phyloP scores from a whole-genome alignment of 176 grass and related monocot genomes.

The Saccharum officinarum region DNA sequence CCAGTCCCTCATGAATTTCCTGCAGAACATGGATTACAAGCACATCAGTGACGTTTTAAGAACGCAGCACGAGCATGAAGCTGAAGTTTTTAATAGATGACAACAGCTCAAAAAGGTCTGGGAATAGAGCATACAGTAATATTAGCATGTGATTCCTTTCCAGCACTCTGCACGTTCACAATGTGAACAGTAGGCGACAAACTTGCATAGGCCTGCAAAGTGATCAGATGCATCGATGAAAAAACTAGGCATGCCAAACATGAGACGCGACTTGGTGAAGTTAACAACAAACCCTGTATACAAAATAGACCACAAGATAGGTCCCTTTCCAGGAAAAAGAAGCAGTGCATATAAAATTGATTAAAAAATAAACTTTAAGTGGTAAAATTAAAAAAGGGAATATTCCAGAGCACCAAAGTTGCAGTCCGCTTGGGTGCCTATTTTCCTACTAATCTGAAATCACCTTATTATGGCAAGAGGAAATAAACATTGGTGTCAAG shows the following conservation, averaged over 20 bases:
- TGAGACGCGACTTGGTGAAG: constrained; percentile 16
- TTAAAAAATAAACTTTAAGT: constrained; percentile 9
- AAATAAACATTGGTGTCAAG: background rate
- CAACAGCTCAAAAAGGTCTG: background rate
- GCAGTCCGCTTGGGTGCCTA: background rate
- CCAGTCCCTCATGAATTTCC: constrained; percentile 87
- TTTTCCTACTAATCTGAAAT: background rate
- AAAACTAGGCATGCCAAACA: constrained; percentile 1
- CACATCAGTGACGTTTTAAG: constrained; percentile 8
- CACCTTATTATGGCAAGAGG: background rate
- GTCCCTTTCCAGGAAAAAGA: background rate
- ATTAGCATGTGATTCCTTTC: constrained; percentile 74
- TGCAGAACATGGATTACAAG: constrained; percentile 41
- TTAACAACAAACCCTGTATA: background rate
- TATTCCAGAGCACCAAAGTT: background rate
- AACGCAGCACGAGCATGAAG: background rate
- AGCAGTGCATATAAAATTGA: background rate
- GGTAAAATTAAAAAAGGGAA: background rate
- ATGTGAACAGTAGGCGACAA: constrained; percentile 79
- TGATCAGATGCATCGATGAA: constrained; percentile 9
- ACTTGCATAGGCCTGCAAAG: constrained; percentile 85
- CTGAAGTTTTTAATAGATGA: constrained; percentile 5
- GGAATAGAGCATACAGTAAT: constrained; percentile 62
- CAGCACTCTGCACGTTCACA: constrained; percentile 65
- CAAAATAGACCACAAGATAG: background rate